Percentiles rank a stretch among this genome's conserved stretches.
These are phyloP conservation scores for Asterella californica DNA, from an alignment of 225 moss, liverwort and hornwort genomes.

Conservation along the genomic window DNA sequence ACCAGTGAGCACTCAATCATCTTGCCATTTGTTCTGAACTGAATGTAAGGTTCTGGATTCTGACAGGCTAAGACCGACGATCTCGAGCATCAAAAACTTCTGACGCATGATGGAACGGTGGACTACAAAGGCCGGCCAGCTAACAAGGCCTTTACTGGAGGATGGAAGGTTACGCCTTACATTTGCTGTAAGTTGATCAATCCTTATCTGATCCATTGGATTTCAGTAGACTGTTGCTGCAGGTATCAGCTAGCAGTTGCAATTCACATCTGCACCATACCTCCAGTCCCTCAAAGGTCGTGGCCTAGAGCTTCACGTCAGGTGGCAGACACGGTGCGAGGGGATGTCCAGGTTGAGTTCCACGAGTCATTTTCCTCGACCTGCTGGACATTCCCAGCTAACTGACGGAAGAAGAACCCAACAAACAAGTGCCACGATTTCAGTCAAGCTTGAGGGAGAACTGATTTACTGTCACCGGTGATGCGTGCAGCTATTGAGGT, in stretches of 20 bases:
- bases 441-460: neutral
- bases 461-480: neutral
- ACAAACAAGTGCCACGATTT: neutral
- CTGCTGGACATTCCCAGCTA: neutral
- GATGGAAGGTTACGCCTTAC: slow-evolving; percentile 29
- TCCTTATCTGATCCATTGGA: neutral
- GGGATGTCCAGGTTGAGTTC: neutral
- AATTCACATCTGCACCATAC: neutral
- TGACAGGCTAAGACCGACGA: slow-evolving; percentile 9
- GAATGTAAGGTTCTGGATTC: neutral
- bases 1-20: neutral
- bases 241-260: neutral
- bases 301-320: neutral
- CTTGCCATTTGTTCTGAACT: neutral
- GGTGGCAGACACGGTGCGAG: no score
- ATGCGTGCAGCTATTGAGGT: slow-evolving; percentile 32
- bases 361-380: no score
- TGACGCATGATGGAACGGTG: slow-evolving; percentile 18
- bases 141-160: slow-evolving; percentile 22
- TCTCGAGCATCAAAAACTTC: neutral
- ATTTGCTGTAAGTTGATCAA: slow-evolving; percentile 21
- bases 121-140: slow-evolving; percentile 21
- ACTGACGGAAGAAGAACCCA: no score
- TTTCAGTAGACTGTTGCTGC: neutral
- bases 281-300: neutral